Evolutionary conservation across 495 filamentous ascomycete species (phyloP), one percentile per base, ranked within the genome.

Genomic region (Trichoderma asperelloides): DNA sequence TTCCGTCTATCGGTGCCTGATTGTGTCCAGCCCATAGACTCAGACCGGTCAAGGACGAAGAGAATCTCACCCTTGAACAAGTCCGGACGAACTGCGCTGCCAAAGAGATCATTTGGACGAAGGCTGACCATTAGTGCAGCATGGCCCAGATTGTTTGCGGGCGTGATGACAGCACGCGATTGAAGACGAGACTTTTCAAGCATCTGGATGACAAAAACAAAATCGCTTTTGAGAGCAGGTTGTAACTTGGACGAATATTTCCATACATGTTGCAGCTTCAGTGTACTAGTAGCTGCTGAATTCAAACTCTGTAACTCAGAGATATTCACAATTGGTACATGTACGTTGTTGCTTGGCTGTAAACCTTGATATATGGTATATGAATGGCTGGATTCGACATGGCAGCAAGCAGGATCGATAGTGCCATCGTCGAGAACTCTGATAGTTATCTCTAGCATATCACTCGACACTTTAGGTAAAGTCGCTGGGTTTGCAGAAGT

Each of bases 21-120:
- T 15, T 40, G 16, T 4, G 37, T 40, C 27, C 30, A 64, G 23
- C 30, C 62, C 62, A 64, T 64, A 2, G 28, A 39, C 16, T 3
- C 28, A 11, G 62, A 64, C 2, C 30, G 62, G 21, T 64, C 62
- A 11, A 64, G 62, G 6, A 64, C 12, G 21, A 64, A 64, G 30
- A 64, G 37, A 41, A 64, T 64, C 28, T 64, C 62, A 12, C 62
- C 62, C 12, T 64, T 41, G 62, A 64, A 64, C 7, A n/a, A 11
- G 6, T 64, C 27, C 2, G 62, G 62, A 7, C 16, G 7, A 3
- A 40, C 30, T n/a, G 37, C 28, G 2, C 23, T 25, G 33, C 27
- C 21, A 25, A 64, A 64, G 11, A 64, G 8, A n/a, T 64, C 62
- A 25, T 33, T 21, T 9, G 62, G 62, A 33, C 41, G 37, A 41